Base-by-base conservation (phyloP, 495 filamentous ascomycete genomes). In the Penicillium samsonianum region DNA sequence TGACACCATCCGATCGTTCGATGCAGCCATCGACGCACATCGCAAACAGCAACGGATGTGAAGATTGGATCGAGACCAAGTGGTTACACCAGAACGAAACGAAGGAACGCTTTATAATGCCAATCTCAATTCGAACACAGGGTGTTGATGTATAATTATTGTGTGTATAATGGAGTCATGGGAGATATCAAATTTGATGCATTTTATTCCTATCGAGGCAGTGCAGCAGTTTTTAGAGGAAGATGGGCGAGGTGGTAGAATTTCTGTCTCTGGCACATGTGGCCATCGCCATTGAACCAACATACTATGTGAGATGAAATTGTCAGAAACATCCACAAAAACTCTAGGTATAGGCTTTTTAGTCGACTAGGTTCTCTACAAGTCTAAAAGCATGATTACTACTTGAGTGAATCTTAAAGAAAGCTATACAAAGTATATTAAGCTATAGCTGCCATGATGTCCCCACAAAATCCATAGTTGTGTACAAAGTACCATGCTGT, bases 1-100 rank as follows among this genome's bases (percentile, higher is more conserved):
- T 12, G 93, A 97, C 61, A 98, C 93, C 0, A 96, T 98, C 60
- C 84, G 90, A 55, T 86, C 84, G 9, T 97, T 97, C 64, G 89
- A 98, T 67, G 90, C 88, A 23, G 92, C 91, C 12, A 96, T 97
- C 70, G 90, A 96, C 60, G 79, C 64, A 2, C 66, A 67, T 42
- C 69, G 65, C 22, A 67, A 69, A 44, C 61, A 69, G 33, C 65
- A 72, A 42, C 54, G 59, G 1, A 56, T 61, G 55, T 65, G 54
- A 65, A 38, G n/a, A 12, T 35, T 1, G 17, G 20, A 41, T 11
- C 44, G 22, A 37, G 41, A 31, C 22, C 23, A 38, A 44, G 61
- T 28, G 10, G 35, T 22, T 30, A 30, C 12, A 19, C n/a, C 5
- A 46, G 31, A 49, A 33, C n/a, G 50, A 20, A 57, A 65, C 60